Evolutionary conservation across 768 basidiomycete genomes (phyloP).

Genomic region (Amanita inopinata): DNA sequence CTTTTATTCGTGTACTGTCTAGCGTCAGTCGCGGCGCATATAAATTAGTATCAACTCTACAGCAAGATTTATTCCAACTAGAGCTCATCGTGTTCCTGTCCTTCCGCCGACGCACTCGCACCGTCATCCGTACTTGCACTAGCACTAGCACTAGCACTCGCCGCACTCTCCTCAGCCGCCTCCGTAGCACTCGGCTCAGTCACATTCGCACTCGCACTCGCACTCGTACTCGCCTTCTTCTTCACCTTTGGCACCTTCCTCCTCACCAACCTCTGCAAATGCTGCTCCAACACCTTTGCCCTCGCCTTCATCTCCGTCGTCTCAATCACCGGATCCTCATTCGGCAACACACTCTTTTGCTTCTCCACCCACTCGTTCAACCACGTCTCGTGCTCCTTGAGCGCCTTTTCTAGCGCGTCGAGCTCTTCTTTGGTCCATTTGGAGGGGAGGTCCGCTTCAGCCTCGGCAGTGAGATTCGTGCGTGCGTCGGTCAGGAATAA

Average conservation of each 20-base stretch:
- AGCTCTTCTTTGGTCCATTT: constrained; percentile 88
- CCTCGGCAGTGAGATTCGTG: constrained; percentile 61
- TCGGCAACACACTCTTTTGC: constrained; percentile 63
- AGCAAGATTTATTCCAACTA: constrained; percentile 6
- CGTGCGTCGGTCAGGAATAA: constrained; percentile 81
- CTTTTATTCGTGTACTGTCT: too few species aligned
- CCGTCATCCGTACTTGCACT: constrained; percentile 3
- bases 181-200: constrained; percentile 7
- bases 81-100: constrained; percentile 17
- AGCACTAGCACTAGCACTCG: constrained; percentile 1
- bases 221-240: constrained; percentile 33
- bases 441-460: constrained; percentile 47
- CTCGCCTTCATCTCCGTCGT: constrained; percentile 79
- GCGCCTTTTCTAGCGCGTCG: constrained; percentile 60
- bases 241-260: constrained; percentile 58
- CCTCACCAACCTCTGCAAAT: constrained; percentile 57
- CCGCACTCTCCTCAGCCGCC: constrained; percentile 22
- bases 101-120: constrained; percentile 5
- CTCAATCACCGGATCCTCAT: constrained; percentile 81
- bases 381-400: constrained; percentile 81
- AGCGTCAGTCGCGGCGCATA: too few species aligned
- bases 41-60: too few species aligned
- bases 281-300: constrained; percentile 71
- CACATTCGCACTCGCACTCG: background rate
- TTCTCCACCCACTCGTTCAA: constrained; percentile 70